Evolutionary conservation across 1,284 basidiomycete species (phyloP), one percentile per base, ranked within the genome.

Genomic region (Moniliophthora roreri): DNA sequence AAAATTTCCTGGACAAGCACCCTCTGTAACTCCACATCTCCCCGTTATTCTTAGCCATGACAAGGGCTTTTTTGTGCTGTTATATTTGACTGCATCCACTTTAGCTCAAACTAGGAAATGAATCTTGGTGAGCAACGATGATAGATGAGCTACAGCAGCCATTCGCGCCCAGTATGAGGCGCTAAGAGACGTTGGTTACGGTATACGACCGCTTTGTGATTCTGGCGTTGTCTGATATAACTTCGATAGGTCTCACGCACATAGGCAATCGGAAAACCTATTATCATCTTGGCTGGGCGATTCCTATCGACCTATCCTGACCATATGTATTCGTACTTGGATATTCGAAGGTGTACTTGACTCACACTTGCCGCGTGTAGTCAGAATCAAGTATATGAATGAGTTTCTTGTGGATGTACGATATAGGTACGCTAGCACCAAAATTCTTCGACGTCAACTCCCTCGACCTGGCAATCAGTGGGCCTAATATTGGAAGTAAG

Each of bases 401-500:
- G 63, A 65, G 5, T 77, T 70, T 60, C 73, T 74, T 1, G 78
- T 77, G 4, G 76, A 78, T 55, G 8, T 76, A 69, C 58, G 80
- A 78, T 0, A 76, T 81, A 20, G 71, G 80, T 58, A 77, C 72
- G 0, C 64, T 80, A 8, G 66, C 75, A 2, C 76, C 78, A 0
- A 61, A 70, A 47, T 72, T 76, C 58, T 76, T 79, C 55, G 11
- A 32, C 11, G 69, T 70, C 6, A 57, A 61, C 15, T 56, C 59
- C 15, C 80, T 80, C 0, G 79, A 81, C 51, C 67, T 84, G 26
- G 73, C 81, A 4, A 69, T 84, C 11, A 72, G 73, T 56, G 81
- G 80, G 0, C 73, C 75, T 0, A 82, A 83, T 60, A 71, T 81
- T 9, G 78, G 79, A 46, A 72, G 75, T 76, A n/a, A n/a, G 56